Base-by-base conservation (phyloP, 768 basidiomycete genomes). In the Phanerodontia chrysosporium region DNA sequence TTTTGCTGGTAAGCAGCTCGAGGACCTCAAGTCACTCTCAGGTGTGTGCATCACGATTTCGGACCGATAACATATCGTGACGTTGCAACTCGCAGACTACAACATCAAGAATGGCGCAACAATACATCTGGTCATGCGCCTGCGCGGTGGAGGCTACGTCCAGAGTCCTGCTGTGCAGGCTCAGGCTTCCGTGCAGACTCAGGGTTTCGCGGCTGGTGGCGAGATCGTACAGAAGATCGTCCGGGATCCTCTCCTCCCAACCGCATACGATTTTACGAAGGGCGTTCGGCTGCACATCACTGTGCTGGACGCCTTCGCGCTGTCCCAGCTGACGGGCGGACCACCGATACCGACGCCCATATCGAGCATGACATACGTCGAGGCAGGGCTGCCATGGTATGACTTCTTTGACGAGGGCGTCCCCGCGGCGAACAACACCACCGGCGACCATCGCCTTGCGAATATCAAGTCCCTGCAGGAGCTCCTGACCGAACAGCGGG, bases 1-100 rank as follows among this genome's bases (percentile, higher is more conserved):
- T 77, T 96, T 95, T 63, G 93, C 93, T 49, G 94, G 94, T 54
- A 95, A 95, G 76, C 94, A 95, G 72, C 83, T 97, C 27, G 93
- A 95, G 73, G 95, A 96, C 67, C 93, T 93, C 5, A 86, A 92
- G 54, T 96, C 89, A 2, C 79, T 92, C 10, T 24, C n/a, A 5
- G 16, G 52, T 53, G 22, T 24, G 52, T 39, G 28, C 21, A 29
- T 29, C 5, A 3, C 5, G 9, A 4, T 5, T 29, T 32, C 32
- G 32, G 13, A 6, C 32, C 13, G 32, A 6, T 35, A 13, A 35
- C 32, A 32, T 9, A 49, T 13, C 24, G 13, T 13, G 8, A 8
- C 4, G 8, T 9, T 49, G 24, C 14, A 18, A 13, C 24, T 48
- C 5, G 5, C 27, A 48, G 61, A 62, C 30, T 59, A 62, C 51